Evolutionary conservation across 1,284 basidiomycete species (phyloP), one percentile per base, ranked within the genome.

Genomic region (Afroboletus lepidellus): DNA sequence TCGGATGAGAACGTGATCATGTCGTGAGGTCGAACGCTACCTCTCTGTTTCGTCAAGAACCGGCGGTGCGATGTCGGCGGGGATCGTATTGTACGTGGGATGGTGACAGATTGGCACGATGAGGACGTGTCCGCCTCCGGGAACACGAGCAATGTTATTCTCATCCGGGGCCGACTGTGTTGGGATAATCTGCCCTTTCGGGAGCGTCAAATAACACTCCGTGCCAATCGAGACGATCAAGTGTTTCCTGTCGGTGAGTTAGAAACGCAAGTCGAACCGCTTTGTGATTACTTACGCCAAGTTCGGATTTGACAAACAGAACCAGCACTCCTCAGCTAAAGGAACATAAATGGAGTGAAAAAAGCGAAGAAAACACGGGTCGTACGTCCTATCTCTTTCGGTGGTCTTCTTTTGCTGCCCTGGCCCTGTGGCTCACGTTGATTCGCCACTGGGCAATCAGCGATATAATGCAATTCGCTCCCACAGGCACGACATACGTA

Each of bases 51-150:
- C 94, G 20, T 85, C 76, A 15, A 91, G 64, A 52, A 97, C 90
- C 2, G 90, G 82, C 9, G 76, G 74, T 0, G 85, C 80, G 33
- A 94, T 77, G 54, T 94, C 91, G 0, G 80, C 66, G 0, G 94
- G 91, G 46, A 97, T 83, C 18, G 84, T 75, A 37, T 72, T 75
- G 57, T 74, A 81, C 0, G 83, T 81, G n/a, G 81, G 81, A 56
- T 81, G 81, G 64, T 84, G 81, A 8, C 77, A 75, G 46, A 94
- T 94, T 34, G 90, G 91, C 15, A 95, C 85, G 57, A 94, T 90
- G 42, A 98, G 79, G 41, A 95, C 87, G 67, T 98, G 95, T 0
- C 95, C 94, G 20, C 94, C 95, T 18, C 94, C 94, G 1, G 94
- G 94, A 15, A 98, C 86, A 41, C 74, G 67, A 55, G 74, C 57